A percentile compares a stretch with the other conserved stretches of the same genome.
phyloP scores from a whole-genome alignment of 2,329 filamentous ascomycete genomes.

The Xylaria sp. region DNA sequence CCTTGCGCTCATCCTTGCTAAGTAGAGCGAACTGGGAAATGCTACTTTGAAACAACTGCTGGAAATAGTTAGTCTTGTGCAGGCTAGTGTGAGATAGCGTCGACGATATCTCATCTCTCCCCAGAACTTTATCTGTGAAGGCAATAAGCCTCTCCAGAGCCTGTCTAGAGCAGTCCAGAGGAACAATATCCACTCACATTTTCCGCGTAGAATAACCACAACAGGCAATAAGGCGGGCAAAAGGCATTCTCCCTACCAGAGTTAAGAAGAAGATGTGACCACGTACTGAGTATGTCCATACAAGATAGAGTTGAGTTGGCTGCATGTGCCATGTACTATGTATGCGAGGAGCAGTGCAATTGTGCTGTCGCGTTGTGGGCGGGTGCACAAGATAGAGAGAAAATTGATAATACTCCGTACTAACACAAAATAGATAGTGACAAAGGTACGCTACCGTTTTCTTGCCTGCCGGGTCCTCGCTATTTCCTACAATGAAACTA shows the following conservation, averaged over 20 bases:
- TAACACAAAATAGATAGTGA: no score
- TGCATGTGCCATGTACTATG: not conserved
- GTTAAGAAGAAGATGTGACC: no score
- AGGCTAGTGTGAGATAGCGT: not conserved
- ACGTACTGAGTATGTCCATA: no score
- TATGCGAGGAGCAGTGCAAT: not conserved
- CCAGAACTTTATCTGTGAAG: no score
- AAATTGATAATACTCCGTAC: not conserved
- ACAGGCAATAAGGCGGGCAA: conserved; percentile 29
- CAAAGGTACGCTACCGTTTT: no score
- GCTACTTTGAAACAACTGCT: not conserved
- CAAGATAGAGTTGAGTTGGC: not conserved
- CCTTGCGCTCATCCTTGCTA: not conserved
- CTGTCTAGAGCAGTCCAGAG: no score
- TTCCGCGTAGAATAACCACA: conserved; percentile 37
- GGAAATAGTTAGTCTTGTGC: no score
- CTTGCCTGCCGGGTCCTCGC: not conserved
- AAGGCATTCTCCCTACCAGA: not conserved
- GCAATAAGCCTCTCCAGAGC: no score
- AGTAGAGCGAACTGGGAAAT: not conserved
- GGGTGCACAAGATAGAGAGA: not conserved
- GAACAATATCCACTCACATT: conserved; percentile 3
- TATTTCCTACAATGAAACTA: no score
- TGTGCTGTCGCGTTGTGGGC: not conserved
- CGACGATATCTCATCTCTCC: not conserved